Evolutionary conservation across 2,329 filamentous ascomycete species (phyloP).

Genomic region (Ceratocystiopsis sp.): DNA sequence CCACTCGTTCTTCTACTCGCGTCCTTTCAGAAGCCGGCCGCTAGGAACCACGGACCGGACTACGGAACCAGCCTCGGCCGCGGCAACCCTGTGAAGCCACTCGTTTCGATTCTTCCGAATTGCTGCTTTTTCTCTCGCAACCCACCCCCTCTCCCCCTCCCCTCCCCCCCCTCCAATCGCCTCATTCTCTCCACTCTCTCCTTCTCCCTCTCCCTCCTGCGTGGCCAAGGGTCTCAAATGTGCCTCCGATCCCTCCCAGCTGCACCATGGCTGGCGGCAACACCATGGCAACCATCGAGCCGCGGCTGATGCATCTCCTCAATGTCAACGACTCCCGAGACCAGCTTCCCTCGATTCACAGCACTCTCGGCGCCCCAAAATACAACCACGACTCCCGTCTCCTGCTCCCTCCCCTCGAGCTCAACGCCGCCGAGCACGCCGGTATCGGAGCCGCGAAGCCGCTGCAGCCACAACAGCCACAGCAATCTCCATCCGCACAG

Average conservation of each 20-base stretch:
- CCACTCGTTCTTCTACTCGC: too few species aligned
- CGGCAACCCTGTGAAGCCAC: too few species aligned
- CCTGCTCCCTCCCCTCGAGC: conserved; percentile 33
- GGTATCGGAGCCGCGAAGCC: neutral
- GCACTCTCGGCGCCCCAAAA: conserved; percentile 25
- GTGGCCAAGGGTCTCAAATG: conserved; percentile 19
- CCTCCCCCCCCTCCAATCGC: neutral
- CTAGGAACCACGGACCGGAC: too few species aligned
- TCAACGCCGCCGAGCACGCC: conserved; percentile 15
- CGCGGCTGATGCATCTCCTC: conserved; percentile 46
- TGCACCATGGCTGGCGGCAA: conserved; percentile 45
- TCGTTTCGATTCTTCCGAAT: too few species aligned
- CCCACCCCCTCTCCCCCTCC: too few species aligned
- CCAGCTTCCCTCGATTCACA: conserved; percentile 14
- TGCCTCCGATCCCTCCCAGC: conserved; percentile 11
- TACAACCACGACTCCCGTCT: conserved; percentile 14
- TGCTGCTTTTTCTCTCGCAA: too few species aligned
- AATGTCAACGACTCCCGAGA: conserved; percentile 30
- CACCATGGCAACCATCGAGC: conserved; percentile 47
- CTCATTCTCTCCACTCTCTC: conserved; percentile 3
- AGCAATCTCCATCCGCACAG: neutral
- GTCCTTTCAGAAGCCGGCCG: too few species aligned
- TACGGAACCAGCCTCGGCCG: too few species aligned
- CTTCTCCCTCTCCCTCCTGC: conserved; percentile 2
- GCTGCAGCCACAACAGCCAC: neutral